Percentiles rank a stretch among this genome's conserved stretches.
Conservation (phyloP, 169 alveolate genomes). For the Cryptosporidium muris region DNA sequence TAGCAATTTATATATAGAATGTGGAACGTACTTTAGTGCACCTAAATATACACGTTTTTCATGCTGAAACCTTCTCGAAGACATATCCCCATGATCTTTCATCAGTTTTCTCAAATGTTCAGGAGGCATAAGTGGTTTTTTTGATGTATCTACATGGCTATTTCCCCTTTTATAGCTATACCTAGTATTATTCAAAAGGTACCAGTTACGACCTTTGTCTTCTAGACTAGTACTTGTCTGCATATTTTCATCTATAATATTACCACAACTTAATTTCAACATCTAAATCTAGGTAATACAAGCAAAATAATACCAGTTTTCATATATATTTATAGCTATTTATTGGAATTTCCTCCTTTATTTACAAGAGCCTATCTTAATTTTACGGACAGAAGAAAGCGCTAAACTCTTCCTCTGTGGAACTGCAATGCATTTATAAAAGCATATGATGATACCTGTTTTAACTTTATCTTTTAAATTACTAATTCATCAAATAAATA, state of each 20-base stretch:
- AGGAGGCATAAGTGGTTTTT: conserved; percentile 93
- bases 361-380: too few species aligned
- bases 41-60: conserved; percentile 96
- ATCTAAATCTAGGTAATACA: too few species aligned
- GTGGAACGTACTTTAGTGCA: conserved; percentile 99
- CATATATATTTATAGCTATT: too few species aligned
- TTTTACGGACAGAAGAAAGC: too few species aligned
- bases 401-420: too few species aligned
- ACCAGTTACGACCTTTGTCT: conserved; percentile 17
- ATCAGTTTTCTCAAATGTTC: conserved; percentile 98
- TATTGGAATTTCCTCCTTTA: too few species aligned
- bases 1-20: conserved; percentile 97
- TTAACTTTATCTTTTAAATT: too few species aligned
- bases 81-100: conserved; percentile 98
- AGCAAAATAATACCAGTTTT: too few species aligned
- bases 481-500: too few species aligned
- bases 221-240: not conserved
- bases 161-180: not conserved
- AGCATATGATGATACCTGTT: too few species aligned
- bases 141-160: not conserved
- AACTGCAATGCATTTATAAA: too few species aligned
- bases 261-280: too few species aligned
- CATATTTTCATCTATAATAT: not conserved
- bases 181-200: conserved; percentile 8
- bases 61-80: conserved; percentile 95